These are phyloP conservation scores for Wallacemonas collosoma DNA, from an alignment of 208 protist species.

Conservation along the genomic window DNA sequence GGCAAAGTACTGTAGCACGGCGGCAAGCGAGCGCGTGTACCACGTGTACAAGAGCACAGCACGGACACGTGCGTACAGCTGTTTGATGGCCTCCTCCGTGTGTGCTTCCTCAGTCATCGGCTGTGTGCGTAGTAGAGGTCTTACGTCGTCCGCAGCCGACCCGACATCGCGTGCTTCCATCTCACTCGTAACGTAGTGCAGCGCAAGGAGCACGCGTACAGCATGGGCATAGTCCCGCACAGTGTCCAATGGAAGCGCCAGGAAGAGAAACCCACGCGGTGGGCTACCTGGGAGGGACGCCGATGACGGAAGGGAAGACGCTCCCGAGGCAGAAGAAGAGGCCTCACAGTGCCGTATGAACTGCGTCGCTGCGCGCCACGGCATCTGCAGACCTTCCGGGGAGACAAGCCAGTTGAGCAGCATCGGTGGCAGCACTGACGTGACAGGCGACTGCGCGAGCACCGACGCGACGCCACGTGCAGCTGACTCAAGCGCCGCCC, in stretches of 20 bases:
- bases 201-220: slow-evolving; percentile 16
- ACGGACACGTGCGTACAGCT: slow-evolving; percentile 14
- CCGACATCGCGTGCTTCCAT: background rate
- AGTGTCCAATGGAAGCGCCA: slow-evolving; percentile 20
- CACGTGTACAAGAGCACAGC: slow-evolving; percentile 10
- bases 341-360: slow-evolving; percentile 10
- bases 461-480: slow-evolving; percentile 12
- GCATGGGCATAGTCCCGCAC: slow-evolving; percentile 4
- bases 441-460: slow-evolving; percentile 19
- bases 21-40: slow-evolving; percentile 19
- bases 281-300: background rate
- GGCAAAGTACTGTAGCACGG: slow-evolving; percentile 24
- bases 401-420: slow-evolving; percentile 49
- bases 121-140: too few relatives aligned
- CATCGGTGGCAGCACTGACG: slow-evolving; percentile 41
- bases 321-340: background rate
- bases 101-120: background rate
- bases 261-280: slow-evolving; percentile 18
- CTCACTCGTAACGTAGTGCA: slow-evolving; percentile 2
- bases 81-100: background rate
- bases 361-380: slow-evolving; percentile 29
- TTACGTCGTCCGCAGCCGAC: too few relatives aligned
- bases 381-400: slow-evolving; percentile 13
- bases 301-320: too few relatives aligned
- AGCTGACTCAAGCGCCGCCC: background rate